Conservation (phyloP, 768 basidiomycete species). For the Gyrodon lividus region DNA sequence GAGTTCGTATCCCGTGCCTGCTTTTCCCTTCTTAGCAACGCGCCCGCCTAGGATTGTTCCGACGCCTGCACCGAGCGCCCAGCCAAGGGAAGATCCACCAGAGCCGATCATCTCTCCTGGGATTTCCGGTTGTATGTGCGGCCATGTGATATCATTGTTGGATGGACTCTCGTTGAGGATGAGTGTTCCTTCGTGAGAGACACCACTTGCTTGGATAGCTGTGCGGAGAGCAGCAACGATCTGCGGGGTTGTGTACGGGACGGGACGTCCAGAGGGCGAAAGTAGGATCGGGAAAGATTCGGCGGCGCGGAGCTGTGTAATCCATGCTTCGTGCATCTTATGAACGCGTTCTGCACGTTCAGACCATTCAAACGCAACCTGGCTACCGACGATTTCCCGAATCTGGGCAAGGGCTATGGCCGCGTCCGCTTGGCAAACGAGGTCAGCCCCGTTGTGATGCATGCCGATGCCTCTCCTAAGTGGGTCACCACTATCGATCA, state of each 20-base stretch:
- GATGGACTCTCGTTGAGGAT: constrained; percentile 65
- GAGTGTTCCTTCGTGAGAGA: constrained; percentile 42
- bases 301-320: constrained; percentile 24
- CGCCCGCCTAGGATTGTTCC: constrained; percentile 52
- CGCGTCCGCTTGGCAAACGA: constrained; percentile 58
- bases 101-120: constrained; percentile 54
- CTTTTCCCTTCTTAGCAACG: constrained; percentile 18
- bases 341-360: constrained; percentile 17
- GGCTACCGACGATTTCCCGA: constrained; percentile 18
- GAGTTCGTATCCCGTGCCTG: constrained; percentile 44
- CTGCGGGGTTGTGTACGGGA: constrained; percentile 41
- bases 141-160: constrained; percentile 54
- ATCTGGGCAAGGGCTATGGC: constrained; percentile 52
- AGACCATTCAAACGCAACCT: constrained; percentile 8
- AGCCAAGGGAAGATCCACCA: constrained; percentile 68
- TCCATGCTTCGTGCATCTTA: constrained; percentile 27
- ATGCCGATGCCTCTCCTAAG: constrained; percentile 49
- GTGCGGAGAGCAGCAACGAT: constrained; percentile 49
- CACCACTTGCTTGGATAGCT: constrained; percentile 31
- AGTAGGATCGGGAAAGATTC: constrained; percentile 29
- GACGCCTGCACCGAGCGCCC: constrained; percentile 63
- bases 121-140: constrained; percentile 51
- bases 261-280: constrained; percentile 14
- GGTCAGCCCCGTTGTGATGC: constrained; percentile 52
- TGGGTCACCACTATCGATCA: constrained; percentile 63